phyloP scores from a whole-genome alignment of 495 filamentous ascomycete genomes.

The Podospora conica region DNA sequence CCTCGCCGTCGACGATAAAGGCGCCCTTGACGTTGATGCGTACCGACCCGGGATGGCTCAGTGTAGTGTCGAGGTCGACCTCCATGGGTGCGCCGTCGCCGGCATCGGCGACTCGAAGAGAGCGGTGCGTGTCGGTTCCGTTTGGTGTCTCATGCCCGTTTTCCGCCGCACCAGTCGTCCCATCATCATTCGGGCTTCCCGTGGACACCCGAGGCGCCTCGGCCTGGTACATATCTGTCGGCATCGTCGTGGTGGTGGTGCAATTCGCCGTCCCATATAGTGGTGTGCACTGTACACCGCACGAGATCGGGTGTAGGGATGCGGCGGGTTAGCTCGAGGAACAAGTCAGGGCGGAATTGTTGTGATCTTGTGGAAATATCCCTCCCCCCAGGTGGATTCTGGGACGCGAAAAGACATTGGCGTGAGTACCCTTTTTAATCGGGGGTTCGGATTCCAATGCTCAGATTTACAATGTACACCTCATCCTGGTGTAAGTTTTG shows the following conservation, averaged over 20 bases:
- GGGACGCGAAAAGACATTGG: conserved; percentile 10
- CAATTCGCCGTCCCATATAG: conserved; percentile 3
- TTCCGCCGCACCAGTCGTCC: neutral
- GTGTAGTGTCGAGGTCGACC: conserved; percentile 60
- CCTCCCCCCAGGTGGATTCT: conserved; percentile 24
- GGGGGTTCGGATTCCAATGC: conserved; percentile 18
- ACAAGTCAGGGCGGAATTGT: conserved; percentile 20
- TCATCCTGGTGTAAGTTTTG: conserved; percentile 28
- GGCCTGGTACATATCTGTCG: conserved; percentile 26
- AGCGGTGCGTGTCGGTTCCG: conserved; percentile 34
- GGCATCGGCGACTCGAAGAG: conserved; percentile 1
- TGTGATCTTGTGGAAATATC: conserved; percentile 15
- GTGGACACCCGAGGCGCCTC: conserved; percentile 15
- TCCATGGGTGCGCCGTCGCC: neutral
- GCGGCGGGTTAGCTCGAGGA: conserved; percentile 6
- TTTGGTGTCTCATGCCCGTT: conserved; percentile 19
- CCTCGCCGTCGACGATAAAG: conserved; percentile 80
- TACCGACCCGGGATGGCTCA: conserved; percentile 76
- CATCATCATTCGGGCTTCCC: neutral
- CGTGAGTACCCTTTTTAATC: conserved; percentile 20
- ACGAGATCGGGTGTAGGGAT: neutral
- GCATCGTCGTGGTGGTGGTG: conserved; percentile 16
- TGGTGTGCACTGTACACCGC: neutral
- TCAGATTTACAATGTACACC: conserved; percentile 38
- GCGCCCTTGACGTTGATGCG: conserved; percentile 94